Percentiles rank a stretch among this genome's conserved stretches.
These are phyloP conservation scores for Tuctoria greenei DNA, from an alignment of 176 grass and related monocot species.

Conservation along the genomic window DNA sequence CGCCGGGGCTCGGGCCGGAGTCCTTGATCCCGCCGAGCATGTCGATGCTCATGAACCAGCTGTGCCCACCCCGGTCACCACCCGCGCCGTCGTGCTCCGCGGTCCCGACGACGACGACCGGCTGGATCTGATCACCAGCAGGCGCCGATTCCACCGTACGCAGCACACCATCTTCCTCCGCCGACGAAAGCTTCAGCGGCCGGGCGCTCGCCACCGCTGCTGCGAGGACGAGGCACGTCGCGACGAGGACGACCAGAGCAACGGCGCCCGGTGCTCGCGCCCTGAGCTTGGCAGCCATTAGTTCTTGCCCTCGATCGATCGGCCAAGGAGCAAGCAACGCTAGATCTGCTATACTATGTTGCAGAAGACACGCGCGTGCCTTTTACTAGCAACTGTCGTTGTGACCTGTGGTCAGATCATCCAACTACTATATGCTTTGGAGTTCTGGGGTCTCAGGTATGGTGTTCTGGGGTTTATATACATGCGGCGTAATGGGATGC, in stretches of 20 bases:
- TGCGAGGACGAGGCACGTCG: neutral
- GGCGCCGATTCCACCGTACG: conserved; percentile 5
- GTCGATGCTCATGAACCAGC: conserved; percentile 15
- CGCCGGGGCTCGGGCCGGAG: conserved; percentile 51
- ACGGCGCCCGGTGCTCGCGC: neutral
- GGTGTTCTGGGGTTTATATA: conserved; percentile 13
- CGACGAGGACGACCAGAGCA: neutral
- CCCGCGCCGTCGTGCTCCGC: neutral
- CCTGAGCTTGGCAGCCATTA: conserved; percentile 27
- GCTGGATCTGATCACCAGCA: neutral
- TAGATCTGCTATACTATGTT: neutral
- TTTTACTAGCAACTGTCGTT: neutral
- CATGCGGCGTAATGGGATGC: neutral
- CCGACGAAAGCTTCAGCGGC: neutral
- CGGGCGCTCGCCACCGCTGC: conserved; percentile 9
- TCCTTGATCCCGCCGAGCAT: conserved; percentile 49
- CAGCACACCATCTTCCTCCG: neutral
- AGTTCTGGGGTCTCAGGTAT: neutral
- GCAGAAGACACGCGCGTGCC: no score
- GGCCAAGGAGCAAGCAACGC: neutral
- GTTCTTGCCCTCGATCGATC: neutral
- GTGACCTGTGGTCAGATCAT: neutral
- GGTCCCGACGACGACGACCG: neutral
- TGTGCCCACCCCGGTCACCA: neutral
- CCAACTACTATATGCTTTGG: neutral